phyloP scores from a whole-genome alignment of 768 basidiomycete genomes.

The Hericium alpestre region DNA sequence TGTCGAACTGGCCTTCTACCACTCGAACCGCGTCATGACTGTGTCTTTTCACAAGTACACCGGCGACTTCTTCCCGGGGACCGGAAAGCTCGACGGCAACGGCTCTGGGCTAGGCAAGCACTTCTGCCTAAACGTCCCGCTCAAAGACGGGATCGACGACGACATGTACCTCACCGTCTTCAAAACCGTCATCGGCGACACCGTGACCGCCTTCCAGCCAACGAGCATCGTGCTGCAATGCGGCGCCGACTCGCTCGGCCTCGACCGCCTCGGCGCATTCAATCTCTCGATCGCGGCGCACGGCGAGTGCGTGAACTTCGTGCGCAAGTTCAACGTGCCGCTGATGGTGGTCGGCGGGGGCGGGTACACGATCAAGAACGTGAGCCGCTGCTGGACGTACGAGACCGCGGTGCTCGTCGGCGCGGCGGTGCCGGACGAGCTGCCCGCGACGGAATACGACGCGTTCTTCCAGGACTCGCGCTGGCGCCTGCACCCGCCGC shows the following conservation, averaged over 20 bases:
- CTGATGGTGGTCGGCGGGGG: constrained; percentile 89
- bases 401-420: constrained; percentile 92
- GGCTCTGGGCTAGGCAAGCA: constrained; percentile 83
- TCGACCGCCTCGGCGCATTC: constrained; percentile 92
- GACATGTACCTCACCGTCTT: constrained; percentile 93
- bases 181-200: constrained; percentile 93
- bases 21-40: constrained; percentile 96
- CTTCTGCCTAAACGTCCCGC: constrained; percentile 89
- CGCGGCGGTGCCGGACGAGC: constrained; percentile 69
- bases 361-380: constrained; percentile 94
- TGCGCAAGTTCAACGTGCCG: constrained; percentile 85
- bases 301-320: constrained; percentile 96
- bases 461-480: constrained; percentile 86
- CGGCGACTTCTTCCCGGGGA: constrained; percentile 96
- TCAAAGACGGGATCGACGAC: constrained; percentile 94
- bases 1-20: constrained; percentile 95
- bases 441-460: constrained; percentile 85
- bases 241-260: constrained; percentile 92
- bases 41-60: constrained; percentile 99
- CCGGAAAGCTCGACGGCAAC: constrained; percentile 91
- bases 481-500: constrained; percentile 87
- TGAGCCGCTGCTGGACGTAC: constrained; percentile 98
- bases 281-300: constrained; percentile 96
- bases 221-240: constrained; percentile 91
- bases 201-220: constrained; percentile 80